Evolutionary conservation across 1,284 basidiomycete genomes (phyloP).

Genomic region (Malassezia equina): DNA sequence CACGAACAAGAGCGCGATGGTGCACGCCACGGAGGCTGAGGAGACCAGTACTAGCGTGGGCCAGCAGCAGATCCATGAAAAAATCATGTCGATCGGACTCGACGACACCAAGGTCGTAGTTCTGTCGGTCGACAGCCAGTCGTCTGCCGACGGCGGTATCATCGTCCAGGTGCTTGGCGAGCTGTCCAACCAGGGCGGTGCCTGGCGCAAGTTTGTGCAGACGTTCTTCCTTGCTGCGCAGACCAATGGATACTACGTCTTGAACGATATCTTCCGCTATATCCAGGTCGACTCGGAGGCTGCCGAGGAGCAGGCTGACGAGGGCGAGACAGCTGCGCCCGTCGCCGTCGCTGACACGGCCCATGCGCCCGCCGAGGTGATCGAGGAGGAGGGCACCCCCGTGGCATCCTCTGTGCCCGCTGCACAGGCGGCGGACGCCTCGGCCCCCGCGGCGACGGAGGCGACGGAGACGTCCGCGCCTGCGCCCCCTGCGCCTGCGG

Average conservation of each 20-base stretch:
- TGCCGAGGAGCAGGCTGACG: conserved; percentile 15
- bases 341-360: conserved; percentile 12
- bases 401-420: conserved; percentile 29
- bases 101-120: conserved; percentile 97
- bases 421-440: not conserved
- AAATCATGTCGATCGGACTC: conserved; percentile 84
- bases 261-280: conserved; percentile 99
- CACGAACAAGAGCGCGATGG: conserved; percentile 78
- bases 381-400: conserved; percentile 26
- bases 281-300: conserved; percentile 61
- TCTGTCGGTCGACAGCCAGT: conserved; percentile 52
- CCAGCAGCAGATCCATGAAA: conserved; percentile 94
- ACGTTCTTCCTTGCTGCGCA: conserved; percentile 99
- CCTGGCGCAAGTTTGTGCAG: conserved; percentile 97
- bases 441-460: conserved; percentile 26
- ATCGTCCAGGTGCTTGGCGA: conserved; percentile 98
- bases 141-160: conserved; percentile 86
- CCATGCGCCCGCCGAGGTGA: conserved; percentile 25
- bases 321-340: conserved; percentile 22
- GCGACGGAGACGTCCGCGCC: conserved; percentile 48
- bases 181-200: conserved; percentile 70
- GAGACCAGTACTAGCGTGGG: conserved; percentile 76
- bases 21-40: conserved; percentile 69
- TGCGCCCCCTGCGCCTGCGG: conserved; percentile 15
- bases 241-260: conserved; percentile 95